Evolutionary conservation across 495 filamentous ascomycete genomes (phyloP).

Genomic region (Hypoxylon crocopeplum): DNA sequence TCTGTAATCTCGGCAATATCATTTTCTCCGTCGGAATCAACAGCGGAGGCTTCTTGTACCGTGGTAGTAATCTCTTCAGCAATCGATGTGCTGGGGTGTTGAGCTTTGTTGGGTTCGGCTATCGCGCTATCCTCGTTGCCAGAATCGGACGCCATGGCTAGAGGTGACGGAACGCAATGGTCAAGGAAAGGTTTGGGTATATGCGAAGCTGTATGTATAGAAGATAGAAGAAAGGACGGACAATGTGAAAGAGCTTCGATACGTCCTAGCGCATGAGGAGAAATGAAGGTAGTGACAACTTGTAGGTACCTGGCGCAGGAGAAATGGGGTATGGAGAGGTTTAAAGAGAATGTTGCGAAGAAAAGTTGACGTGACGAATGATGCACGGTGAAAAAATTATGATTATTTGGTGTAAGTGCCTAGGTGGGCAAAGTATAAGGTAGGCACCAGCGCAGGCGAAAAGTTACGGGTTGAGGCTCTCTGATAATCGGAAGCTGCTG

Average conservation of each 20-base stretch:
- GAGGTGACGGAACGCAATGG: neutral
- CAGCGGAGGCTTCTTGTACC: neutral
- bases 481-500: neutral
- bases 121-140: slow-evolving; percentile 11
- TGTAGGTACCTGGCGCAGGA: neutral
- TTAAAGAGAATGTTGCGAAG: no score
- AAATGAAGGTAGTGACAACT: no score
- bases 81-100: neutral
- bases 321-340: neutral
- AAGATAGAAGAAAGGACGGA: neutral
- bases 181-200: neutral
- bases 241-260: neutral
- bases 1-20: slow-evolving; percentile 28
- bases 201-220: neutral
- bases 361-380: no score
- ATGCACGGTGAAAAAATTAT: no score
- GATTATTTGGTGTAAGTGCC: no score
- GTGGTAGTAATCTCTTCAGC: slow-evolving; percentile 7
- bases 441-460: slow-evolving; percentile 7
- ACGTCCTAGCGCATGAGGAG: no score
- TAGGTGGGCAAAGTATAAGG: neutral
- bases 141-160: slow-evolving; percentile 10
- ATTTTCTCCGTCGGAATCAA: neutral
- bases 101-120: neutral
- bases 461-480: neutral